These are phyloP conservation scores for Pleurotus salmoneostramineus DNA, from an alignment of 768 basidiomycete species.

Conservation along the genomic window DNA sequence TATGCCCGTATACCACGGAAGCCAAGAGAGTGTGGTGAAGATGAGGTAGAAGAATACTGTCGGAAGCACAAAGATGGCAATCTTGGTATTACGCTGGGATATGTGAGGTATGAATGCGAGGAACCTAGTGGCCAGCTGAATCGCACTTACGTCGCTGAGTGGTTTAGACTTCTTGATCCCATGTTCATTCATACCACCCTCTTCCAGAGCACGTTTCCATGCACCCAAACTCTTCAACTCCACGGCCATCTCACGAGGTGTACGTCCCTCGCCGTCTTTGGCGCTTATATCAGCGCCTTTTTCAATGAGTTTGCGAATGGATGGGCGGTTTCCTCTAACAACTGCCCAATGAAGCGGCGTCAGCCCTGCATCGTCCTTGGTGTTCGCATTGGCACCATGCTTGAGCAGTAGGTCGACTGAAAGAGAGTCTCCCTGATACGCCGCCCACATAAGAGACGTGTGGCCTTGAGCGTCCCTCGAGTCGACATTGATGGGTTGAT, in stretches of 20 bases:
- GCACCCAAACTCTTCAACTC: constrained; percentile 90
- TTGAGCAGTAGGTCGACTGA: constrained; percentile 88
- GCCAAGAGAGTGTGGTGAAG: constrained; percentile 75
- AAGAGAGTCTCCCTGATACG: constrained; percentile 96
- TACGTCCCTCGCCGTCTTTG: constrained; percentile 82
- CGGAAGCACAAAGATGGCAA: constrained; percentile 76
- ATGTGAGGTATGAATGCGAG: constrained; percentile 1
- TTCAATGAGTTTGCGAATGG: constrained; percentile 81
- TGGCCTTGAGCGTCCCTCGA: constrained; percentile 89
- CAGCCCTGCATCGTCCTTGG: constrained; percentile 78
- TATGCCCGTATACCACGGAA: constrained; percentile 89
- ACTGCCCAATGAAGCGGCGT: constrained; percentile 97
- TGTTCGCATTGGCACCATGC: constrained; percentile 78
- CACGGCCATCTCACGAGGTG: constrained; percentile 90
- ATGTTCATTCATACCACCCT: constrained; percentile 79
- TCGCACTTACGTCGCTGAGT: constrained; percentile 58
- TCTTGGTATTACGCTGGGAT: constrained; percentile 71
- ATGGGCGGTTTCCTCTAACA: constrained; percentile 87
- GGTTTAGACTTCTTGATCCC: constrained; percentile 64
- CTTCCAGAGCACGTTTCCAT: constrained; percentile 85
- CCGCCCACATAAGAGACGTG: constrained; percentile 97
- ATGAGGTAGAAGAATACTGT: constrained; percentile 77
- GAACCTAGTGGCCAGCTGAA: constrained; percentile 2
- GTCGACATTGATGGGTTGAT: constrained; percentile 92
- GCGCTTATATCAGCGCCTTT: constrained; percentile 80